These are phyloP conservation scores for Dichomitus squalens DNA, from an alignment of 1,284 basidiomycete genomes.

Conservation along the genomic window DNA sequence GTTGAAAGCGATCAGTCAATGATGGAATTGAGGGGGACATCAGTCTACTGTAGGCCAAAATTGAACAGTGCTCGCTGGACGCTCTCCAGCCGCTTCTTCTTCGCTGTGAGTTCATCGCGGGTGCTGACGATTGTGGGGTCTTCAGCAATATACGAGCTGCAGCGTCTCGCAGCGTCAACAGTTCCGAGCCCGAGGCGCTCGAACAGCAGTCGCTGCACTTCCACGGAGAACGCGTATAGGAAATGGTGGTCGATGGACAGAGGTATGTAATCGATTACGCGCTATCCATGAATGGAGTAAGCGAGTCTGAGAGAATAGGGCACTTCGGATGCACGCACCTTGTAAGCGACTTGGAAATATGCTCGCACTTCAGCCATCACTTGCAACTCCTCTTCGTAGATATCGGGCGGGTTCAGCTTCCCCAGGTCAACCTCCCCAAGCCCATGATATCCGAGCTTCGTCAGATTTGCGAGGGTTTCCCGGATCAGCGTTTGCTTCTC, in stretches of 20 bases:
- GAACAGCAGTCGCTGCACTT: constrained; percentile 41
- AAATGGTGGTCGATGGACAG: constrained; percentile 48
- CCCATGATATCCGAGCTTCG: constrained; percentile 35
- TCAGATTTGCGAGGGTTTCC: constrained; percentile 35
- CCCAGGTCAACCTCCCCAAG: constrained; percentile 40
- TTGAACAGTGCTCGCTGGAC: constrained; percentile 37
- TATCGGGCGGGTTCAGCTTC: constrained; percentile 41
- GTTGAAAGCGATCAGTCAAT: not conserved
- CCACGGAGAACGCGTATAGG: constrained; percentile 39
- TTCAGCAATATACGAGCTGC: constrained; percentile 44
- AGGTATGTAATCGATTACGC: constrained; percentile 51
- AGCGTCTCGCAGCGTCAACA: constrained; percentile 37
- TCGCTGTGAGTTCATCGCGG: constrained; percentile 38
- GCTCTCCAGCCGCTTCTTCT: constrained; percentile 35
- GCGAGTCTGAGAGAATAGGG: not conserved
- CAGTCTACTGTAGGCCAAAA: constrained; percentile 36
- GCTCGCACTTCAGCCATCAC: constrained; percentile 54
- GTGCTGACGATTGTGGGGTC: constrained; percentile 39
- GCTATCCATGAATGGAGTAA: constrained; percentile 30
- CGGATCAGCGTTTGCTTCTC: constrained; percentile 10
- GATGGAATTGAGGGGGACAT: too few species aligned
- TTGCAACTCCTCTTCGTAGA: constrained; percentile 46
- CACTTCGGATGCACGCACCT: constrained; percentile 32
- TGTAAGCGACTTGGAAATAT: constrained; percentile 53
- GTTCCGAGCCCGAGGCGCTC: constrained; percentile 42